Evolutionary conservation across 2,329 filamentous ascomycete species (phyloP), one percentile per base, ranked within the genome.

Genomic region (Sclerotiophoma versabilis): DNA sequence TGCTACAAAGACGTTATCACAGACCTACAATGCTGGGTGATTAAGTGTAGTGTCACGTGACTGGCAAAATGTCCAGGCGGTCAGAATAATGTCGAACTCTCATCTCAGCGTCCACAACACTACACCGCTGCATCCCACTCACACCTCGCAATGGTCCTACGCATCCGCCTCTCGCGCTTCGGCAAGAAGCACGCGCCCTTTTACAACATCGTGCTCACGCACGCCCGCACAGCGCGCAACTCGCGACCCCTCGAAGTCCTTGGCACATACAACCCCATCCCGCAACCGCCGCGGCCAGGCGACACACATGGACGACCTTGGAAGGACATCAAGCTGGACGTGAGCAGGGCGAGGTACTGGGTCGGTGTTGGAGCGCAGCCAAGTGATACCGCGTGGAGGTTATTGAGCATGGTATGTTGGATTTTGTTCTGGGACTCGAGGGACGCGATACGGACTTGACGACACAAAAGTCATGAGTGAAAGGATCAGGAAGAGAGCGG

Each of bases 121-220:
- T 39, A 26, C n/a, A 36, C 15, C 37, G 17, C 6, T n/a, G 12
- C 38, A 30, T 20, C 27, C 23, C 36, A 12, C 19, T 19, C 25
- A 23, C 43, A 30, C 32, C 32, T 20, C 45, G 48, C 45, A 37
- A 96, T 99, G 95, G 93, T 98, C 59, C 84, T 99, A 70, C 90
- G 90, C 76, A 95, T 99, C 76, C 89, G 95, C 55, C 87, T 99
- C 66, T 91, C 95, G 67, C 93, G 95, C 76, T 96, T 98, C 76
- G 92, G 93, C 73, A 91, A 89, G 76, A 87, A 85, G 62, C 93
- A 96, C 74, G 76, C 85, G n/a, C 93, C 95, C 2, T 89, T 97
- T 68, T 99, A 96, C 84, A 99, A 99, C 80, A 97, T 99, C 61
- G 92, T 98, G 63, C 91, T 99, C 62, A 86, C 92, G 14, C 93